phyloP scores from a whole-genome alignment of 306 rosid species.

The Vicia villosa region DNA sequence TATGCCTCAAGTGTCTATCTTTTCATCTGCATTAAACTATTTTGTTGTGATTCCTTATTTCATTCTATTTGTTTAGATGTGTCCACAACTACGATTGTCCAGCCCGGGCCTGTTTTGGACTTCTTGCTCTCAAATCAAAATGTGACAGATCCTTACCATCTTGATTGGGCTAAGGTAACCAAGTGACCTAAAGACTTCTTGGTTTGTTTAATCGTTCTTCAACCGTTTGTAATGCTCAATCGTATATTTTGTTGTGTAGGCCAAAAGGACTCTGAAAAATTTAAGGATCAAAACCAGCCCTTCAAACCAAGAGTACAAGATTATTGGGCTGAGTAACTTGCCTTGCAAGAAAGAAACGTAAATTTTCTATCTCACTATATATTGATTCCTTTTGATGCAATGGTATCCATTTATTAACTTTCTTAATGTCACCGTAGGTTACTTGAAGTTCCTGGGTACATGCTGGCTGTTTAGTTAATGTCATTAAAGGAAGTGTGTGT shows the following conservation, averaged over 20 bases:
- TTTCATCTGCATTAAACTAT: neutral
- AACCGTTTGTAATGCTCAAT: too few species aligned
- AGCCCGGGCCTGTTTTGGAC: slow-evolving; percentile 91
- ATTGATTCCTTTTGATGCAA: neutral
- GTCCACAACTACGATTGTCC: slow-evolving; percentile 84
- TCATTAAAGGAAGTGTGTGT: neutral
- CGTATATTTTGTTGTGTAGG: slow-evolving; percentile 49
- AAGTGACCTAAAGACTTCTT: neutral
- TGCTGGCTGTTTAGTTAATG: neutral
- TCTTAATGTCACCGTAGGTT: neutral
- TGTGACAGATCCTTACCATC: slow-evolving; percentile 61
- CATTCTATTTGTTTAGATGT: slow-evolving; percentile 56
- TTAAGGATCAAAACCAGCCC: slow-evolving; percentile 73
- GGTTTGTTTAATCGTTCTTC: neutral
- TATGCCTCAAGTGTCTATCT: neutral
- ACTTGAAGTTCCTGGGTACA: neutral
- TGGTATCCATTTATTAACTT: neutral
- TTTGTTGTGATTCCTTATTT: neutral
- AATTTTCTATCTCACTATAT: neutral
- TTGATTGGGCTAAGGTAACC: slow-evolving; percentile 86
- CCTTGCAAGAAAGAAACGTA: slow-evolving; percentile 79
- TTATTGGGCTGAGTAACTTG: slow-evolving; percentile 77
- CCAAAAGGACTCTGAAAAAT: slow-evolving; percentile 77
- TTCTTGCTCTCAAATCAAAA: slow-evolving; percentile 75
- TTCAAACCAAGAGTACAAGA: slow-evolving; percentile 73